phyloP scores from a whole-genome alignment of 2,329 filamentous ascomycete genomes.

The Hypoxylon sp. region DNA sequence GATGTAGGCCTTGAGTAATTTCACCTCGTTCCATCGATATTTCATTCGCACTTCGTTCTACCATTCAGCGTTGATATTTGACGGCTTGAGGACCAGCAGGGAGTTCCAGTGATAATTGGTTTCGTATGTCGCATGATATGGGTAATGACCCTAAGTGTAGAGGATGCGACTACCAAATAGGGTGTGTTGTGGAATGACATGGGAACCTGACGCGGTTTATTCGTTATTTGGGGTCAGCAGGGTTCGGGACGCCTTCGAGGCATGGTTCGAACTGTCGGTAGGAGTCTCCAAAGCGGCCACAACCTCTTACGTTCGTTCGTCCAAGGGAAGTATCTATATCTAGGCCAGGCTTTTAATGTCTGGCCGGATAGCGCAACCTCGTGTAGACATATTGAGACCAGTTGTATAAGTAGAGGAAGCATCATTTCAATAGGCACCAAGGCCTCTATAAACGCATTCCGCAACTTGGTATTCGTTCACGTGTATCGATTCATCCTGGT shows the following conservation, averaged over 20 bases:
- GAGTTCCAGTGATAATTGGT: background rate
- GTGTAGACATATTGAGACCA: background rate
- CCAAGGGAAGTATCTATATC: background rate
- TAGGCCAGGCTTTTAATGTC: background rate
- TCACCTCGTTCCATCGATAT: background rate
- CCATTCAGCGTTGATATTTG: background rate
- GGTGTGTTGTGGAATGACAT: background rate
- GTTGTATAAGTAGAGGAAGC: background rate
- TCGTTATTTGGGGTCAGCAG: background rate
- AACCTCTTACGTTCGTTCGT: background rate
- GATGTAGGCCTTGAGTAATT: background rate
- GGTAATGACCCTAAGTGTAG: background rate
- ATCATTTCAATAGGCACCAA: background rate
- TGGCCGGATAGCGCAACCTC: background rate
- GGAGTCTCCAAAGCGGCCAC: background rate
- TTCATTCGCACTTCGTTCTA: background rate
- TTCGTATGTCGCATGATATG: background rate
- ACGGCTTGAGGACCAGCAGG: background rate
- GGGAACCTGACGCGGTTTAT: background rate
- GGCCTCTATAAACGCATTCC: background rate
- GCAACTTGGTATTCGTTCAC: slow-evolving; percentile 22
- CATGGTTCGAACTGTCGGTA: background rate
- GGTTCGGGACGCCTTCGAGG: background rate
- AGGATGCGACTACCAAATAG: background rate
- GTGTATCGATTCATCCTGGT: slow-evolving; percentile 11